These are phyloP conservation scores for Ceratorhiza oryzae-sativae DNA, from an alignment of 1,284 basidiomycete genomes.

Conservation along the genomic window DNA sequence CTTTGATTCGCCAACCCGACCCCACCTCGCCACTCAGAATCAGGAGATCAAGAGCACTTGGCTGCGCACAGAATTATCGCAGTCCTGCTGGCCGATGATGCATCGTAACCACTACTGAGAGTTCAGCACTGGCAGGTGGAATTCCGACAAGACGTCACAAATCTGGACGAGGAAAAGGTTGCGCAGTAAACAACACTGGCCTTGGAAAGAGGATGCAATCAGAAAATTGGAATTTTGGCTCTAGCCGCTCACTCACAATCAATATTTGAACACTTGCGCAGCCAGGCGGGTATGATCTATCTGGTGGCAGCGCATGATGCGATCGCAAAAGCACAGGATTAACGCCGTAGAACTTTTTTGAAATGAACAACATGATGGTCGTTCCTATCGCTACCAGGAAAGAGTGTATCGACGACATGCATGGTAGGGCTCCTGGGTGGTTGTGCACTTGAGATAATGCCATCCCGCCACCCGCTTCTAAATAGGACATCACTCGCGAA, in stretches of 20 bases:
- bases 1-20: background rate
- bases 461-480: no score
- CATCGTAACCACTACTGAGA: background rate
- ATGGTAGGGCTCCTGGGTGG: no score
- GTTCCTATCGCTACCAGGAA: no score
- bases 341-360: no score
- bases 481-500: no score
- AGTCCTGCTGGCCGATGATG: background rate
- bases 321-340: no score
- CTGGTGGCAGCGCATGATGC: background rate
- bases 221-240: background rate
- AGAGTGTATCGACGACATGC: no score
- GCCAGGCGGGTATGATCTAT: background rate
- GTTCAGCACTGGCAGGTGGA: background rate
- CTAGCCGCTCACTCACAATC: background rate
- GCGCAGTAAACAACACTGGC: background rate
- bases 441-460: no score
- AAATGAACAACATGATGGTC: no score
- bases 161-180: background rate
- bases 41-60: background rate
- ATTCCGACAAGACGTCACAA: background rate
- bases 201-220: background rate
- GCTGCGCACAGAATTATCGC: constrained; percentile 22
- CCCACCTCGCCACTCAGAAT: background rate
- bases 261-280: background rate